Evolutionary conservation across 495 filamentous ascomycete species (phyloP).

Genomic region (Penicillium soppii): DNA sequence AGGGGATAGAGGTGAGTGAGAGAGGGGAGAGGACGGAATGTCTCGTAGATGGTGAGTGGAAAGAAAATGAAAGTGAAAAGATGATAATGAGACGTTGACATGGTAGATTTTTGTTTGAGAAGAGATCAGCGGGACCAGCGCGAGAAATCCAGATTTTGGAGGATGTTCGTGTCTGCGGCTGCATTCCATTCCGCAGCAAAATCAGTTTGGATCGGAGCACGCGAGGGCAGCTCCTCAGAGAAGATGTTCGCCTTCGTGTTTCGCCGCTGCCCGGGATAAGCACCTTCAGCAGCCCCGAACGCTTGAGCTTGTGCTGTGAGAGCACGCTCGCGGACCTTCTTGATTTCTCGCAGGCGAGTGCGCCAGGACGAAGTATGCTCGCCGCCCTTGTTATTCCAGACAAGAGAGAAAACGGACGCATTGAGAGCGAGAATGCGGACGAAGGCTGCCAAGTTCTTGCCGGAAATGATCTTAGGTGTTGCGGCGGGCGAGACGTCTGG

Average conservation of each 20-base stretch:
- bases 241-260: conserved; percentile 48
- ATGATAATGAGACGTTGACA: neutral
- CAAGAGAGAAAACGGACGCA: conserved; percentile 86
- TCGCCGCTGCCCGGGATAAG: conserved; percentile 44
- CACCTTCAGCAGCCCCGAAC: conserved; percentile 34
- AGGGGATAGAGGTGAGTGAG: neutral
- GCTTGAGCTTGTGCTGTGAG: conserved; percentile 32
- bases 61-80: conserved; percentile 1
- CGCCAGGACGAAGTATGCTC: conserved; percentile 91
- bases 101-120: neutral
- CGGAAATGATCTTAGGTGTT: conserved; percentile 81
- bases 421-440: conserved; percentile 90
- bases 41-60: neutral
- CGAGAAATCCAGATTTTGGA: conserved; percentile 45
- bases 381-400: conserved; percentile 81
- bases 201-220: conserved; percentile 28
- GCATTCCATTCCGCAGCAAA: conserved; percentile 43
- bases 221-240: conserved; percentile 40
- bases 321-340: conserved; percentile 66
- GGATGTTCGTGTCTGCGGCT: conserved; percentile 38
- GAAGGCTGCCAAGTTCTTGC: conserved; percentile 76
- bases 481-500: conserved; percentile 87
- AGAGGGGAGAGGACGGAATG: neutral
- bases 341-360: conserved; percentile 80
- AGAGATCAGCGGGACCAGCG: conserved; percentile 39